phyloP scores from a whole-genome alignment of 345 rosid species.

The Cardamine resedifolia region DNA sequence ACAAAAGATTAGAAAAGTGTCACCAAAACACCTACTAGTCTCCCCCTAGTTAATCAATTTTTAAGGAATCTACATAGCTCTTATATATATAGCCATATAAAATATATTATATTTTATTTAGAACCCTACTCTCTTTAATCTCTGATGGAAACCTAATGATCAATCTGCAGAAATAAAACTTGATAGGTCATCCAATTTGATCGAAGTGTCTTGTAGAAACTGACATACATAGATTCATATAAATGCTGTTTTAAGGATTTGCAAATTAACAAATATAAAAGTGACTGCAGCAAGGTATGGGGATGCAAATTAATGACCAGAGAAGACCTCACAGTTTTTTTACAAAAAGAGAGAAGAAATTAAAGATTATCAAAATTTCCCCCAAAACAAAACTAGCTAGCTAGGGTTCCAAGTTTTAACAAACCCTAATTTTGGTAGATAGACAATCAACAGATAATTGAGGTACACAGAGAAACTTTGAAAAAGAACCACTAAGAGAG shows the following conservation, averaged over 20 bases:
- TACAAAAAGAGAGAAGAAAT: constrained; percentile 4
- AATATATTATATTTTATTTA: background rate
- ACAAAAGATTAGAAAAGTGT: constrained; percentile 21
- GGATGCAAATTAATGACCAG: constrained; percentile 29
- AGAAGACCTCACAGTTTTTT: constrained; percentile 37
- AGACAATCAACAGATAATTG: background rate
- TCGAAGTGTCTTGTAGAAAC: constrained; percentile 21
- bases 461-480: constrained; percentile 2
- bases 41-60: constrained; percentile 23
- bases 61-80: constrained; percentile 33
- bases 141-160: constrained; percentile 33
- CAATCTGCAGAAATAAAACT: constrained; percentile 28
- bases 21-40: constrained; percentile 29
- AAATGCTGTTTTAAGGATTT: constrained; percentile 20
- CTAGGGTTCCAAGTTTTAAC: constrained; percentile 24
- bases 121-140: constrained; percentile 20
- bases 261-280: background rate
- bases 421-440: constrained; percentile 27
- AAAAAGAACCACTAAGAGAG: background rate
- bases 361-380: background rate
- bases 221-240: constrained; percentile 28
- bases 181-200: constrained; percentile 26
- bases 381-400: constrained; percentile 33
- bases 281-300: constrained; percentile 32
- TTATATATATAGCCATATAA: background rate